Percentiles rank a stretch among this genome's conserved stretches.
phyloP scores from a whole-genome alignment of 495 filamentous ascomycete genomes.

The Penicillium coprophilum region DNA sequence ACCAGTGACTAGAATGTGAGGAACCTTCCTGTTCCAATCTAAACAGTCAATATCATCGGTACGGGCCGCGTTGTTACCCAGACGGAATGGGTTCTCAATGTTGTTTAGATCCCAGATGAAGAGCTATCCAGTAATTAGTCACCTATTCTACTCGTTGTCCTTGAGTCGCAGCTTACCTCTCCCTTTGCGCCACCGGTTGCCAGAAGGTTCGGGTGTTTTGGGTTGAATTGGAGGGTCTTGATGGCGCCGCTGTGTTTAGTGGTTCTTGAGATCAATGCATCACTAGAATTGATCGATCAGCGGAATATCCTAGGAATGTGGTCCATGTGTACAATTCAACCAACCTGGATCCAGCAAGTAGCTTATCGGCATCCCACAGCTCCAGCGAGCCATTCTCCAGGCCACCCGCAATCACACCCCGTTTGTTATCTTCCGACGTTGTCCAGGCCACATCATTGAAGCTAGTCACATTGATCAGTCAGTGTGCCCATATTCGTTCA shows the following conservation, averaged over 20 bases:
- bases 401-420: constrained; percentile 90
- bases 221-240: constrained; percentile 97
- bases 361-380: constrained; percentile 91
- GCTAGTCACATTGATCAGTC: constrained; percentile 43
- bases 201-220: constrained; percentile 84
- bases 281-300: constrained; percentile 47
- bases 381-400: constrained; percentile 96
- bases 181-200: constrained; percentile 93
- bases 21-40: constrained; percentile 98
- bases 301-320: not conserved
- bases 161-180: constrained; percentile 50
- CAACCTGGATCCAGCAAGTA: constrained; percentile 62
- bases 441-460: constrained; percentile 98
- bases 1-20: constrained; percentile 93
- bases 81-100: constrained; percentile 77
- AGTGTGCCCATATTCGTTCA: constrained; percentile 8
- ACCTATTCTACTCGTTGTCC: not conserved
- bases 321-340: constrained; percentile 21
- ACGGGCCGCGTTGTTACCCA: constrained; percentile 82
- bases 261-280: constrained; percentile 81
- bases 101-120: constrained; percentile 95
- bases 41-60: constrained; percentile 92
- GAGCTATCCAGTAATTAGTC: constrained; percentile 42
- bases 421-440: constrained; percentile 68
- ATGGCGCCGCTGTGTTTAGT: constrained; percentile 90